Conservation (phyloP, 2,329 filamentous ascomycete species). For the Colletotrichum phormii region DNA sequence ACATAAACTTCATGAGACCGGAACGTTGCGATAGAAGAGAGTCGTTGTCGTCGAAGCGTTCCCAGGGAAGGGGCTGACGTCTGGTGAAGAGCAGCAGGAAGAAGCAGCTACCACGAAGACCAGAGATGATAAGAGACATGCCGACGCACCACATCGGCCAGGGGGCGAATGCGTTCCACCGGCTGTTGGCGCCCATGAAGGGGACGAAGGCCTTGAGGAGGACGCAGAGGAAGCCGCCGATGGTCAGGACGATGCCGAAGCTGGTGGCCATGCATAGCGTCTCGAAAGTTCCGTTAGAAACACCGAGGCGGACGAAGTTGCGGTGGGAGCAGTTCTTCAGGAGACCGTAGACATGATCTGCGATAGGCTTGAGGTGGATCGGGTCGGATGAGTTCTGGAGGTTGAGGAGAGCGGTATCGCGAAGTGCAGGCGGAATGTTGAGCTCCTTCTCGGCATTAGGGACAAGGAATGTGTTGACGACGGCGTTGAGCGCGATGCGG, state of each 20-base stretch:
- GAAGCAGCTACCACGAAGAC: constrained; percentile 60
- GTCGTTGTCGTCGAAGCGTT: constrained; percentile 55
- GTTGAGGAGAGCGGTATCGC: constrained; percentile 50
- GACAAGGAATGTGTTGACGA: constrained; percentile 54
- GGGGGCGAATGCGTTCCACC: constrained; percentile 54
- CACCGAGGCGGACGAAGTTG: constrained; percentile 64
- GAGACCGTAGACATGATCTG: constrained; percentile 59
- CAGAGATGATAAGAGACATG: constrained; percentile 54
- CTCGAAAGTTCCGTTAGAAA: constrained; percentile 63
- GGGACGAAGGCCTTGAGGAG: constrained; percentile 54
- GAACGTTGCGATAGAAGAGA: constrained; percentile 40
- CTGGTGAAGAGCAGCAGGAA: constrained; percentile 59
- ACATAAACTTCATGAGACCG: constrained; percentile 45
- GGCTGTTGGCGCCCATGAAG: constrained; percentile 50
- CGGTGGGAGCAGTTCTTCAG: constrained; percentile 61
- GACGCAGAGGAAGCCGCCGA: constrained; percentile 53
- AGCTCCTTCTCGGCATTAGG: constrained; percentile 58
- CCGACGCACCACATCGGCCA: constrained; percentile 61
- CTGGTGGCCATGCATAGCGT: constrained; percentile 59
- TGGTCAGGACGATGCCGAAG: constrained; percentile 54
- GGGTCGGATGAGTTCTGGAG: constrained; percentile 52
- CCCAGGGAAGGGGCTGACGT: constrained; percentile 60
- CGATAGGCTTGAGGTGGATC: constrained; percentile 53
- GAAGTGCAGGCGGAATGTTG: constrained; percentile 57
- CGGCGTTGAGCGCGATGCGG: constrained; percentile 50